Conservation (phyloP, 805 yeast genomes). For the Saccharomycopsis guyanensis region DNA sequence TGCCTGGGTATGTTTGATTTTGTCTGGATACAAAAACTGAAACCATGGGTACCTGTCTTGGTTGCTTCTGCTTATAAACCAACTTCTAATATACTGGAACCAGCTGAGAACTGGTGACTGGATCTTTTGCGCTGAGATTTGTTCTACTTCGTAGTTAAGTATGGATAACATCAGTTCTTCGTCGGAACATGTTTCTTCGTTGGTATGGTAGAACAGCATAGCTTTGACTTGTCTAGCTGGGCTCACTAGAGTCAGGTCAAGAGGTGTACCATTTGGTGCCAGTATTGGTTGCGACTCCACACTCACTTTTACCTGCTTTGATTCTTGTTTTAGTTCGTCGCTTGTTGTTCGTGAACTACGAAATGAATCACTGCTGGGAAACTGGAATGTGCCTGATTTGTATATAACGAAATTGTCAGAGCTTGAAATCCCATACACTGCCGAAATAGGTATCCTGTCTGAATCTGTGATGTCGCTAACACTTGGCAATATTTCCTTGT, state of each 20-base stretch:
- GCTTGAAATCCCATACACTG: too few species aligned
- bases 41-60: slow-evolving; percentile 10
- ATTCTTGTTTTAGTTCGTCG: too few species aligned
- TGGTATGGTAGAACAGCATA: slow-evolving; percentile 5
- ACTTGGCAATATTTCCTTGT: too few species aligned
- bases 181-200: neutral
- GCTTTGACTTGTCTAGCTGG: slow-evolving; percentile 6
- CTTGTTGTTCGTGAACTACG: too few species aligned
- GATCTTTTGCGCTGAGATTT: neutral
- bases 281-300: neutral
- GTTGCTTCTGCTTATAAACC: slow-evolving; percentile 3
- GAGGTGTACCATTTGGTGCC: neutral
- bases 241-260: slow-evolving; percentile 8
- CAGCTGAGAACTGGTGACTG: too few species aligned
- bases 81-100: neutral
- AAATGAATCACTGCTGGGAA: too few species aligned
- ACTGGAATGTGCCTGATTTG: too few species aligned
- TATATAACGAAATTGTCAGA: too few species aligned
- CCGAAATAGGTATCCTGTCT: too few species aligned
- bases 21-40: slow-evolving; percentile 1
- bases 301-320: neutral
- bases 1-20: neutral
- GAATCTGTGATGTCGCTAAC: too few species aligned
- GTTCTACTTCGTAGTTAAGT: slow-evolving; percentile 12
- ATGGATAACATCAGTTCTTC: slow-evolving; percentile 11